Evolutionary conservation across 2,329 filamentous ascomycete species (phyloP).

Genomic region (Penicillium brevicompactum): DNA sequence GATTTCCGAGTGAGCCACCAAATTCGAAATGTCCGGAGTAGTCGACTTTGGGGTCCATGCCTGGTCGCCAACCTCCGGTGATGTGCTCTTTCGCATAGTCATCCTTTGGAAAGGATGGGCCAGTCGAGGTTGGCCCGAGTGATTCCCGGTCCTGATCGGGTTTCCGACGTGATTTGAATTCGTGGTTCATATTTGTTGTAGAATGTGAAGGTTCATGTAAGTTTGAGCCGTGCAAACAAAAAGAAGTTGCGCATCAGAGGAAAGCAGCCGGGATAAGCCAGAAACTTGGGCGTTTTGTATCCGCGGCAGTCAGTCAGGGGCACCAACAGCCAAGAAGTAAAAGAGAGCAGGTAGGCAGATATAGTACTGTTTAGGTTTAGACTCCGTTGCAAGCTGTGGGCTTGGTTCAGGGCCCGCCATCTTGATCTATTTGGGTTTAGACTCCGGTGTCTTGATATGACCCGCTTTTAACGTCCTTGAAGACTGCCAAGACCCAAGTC

Average conservation of each 20-base stretch:
- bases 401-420: neutral
- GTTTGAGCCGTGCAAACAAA: neutral
- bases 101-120: neutral
- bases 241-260: neutral
- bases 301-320: neutral
- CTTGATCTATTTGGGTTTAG: constrained; percentile 3
- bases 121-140: neutral
- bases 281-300: neutral
- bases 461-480: neutral
- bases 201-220: neutral
- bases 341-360: neutral
- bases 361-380: neutral
- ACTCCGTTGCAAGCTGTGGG: neutral
- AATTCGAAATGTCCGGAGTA: constrained; percentile 66
- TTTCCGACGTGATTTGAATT: neutral
- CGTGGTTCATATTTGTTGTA: neutral
- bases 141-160: neutral
- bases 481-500: neutral
- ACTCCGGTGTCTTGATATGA: neutral
- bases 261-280: neutral
- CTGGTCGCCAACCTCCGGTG: constrained; percentile 22
- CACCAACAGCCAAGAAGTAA: neutral
- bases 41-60: constrained; percentile 28
- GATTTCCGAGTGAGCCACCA: constrained; percentile 76
- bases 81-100: constrained; percentile 22